Evolutionary conservation across 805 yeast genomes (phyloP), one percentile per base, ranked within the genome.

Genomic region (Priceomyces melissophilus): DNA sequence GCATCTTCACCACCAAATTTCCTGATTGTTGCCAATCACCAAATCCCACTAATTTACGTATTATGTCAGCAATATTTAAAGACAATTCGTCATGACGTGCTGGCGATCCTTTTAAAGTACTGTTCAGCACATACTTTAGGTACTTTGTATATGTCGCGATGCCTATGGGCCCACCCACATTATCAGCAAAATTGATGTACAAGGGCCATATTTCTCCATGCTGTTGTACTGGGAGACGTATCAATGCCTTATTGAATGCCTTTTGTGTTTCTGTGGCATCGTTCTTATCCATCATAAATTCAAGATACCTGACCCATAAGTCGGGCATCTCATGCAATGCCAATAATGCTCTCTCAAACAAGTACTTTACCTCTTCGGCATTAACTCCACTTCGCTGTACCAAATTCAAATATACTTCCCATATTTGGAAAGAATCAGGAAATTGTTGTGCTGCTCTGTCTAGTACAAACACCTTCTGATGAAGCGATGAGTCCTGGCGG

Each of bases 181-280:
- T 38, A 33, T 83, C 61, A 42, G 78, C 84, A 44, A 73, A 53
- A 1, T 69, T 61, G 76, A 93, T 76, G 26, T 84, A 71, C 23
- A 65, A 47, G 3, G 71, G 71, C 75, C 75, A 69, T 3, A 67
- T 42, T 6, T 32, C 23, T 6, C 37, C 38, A 56, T 82, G 88
- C 42, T 78, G 81, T 0, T 75, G 55, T 4, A 71, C 39, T 0
- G 84, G 78, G 10, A 84, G 50, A 3, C 61, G 46, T 39, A 66
- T 63, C 7, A 85, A 57, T 0, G 83, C 74, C 23, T 56, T 50
- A 50, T 82, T 76, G 52, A 82, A 80, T 3, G 61, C 59, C 3
- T 54, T 53, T 32, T 82, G 59, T 10, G 72, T 67, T 29, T 53
- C 43, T 0, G 73, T 58, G 0, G 75, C 54, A 39, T 70, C 59